Evolutionary conservation across 768 basidiomycete species (phyloP), one percentile per base, ranked within the genome.

Genomic region (Roridomyces roridus): DNA sequence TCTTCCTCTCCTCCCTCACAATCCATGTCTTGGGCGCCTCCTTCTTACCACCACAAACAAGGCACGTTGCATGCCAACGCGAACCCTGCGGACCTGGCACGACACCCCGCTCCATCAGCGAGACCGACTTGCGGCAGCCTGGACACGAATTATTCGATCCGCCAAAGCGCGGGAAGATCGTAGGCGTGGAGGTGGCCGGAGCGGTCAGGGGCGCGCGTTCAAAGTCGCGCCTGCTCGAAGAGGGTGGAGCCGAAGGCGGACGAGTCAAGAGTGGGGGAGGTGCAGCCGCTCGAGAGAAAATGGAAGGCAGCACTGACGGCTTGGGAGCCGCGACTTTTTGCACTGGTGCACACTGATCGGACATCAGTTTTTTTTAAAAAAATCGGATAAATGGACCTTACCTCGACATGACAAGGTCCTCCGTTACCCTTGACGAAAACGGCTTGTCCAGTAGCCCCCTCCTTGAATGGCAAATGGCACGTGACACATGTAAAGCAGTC

Each of bases 51-150:
- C 92, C 92, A 65, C 92, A 94, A 6, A 92, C 80, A 45, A 94
- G 78, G 70, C 92, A 94, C 35, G 79, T 67, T 7, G 81, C 77
- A 69, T 94, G 92, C 92, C 92, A 94, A 59, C 83, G 82, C 28
- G 87, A 86, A 31, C 89, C 89, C 57, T 90, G 87, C 21, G 92
- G 92, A 5, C 92, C 92, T 24, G 91, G 87, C 35, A 94, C 88
- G 26, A 94, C 91, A 9, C 92, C 92, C 55, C 83, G 79, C 65
- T 94, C 92, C 91, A 94, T 93, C 1, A 83, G 83, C 15, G 89
- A 90, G 12, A 94, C 92, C 0, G 83, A 67, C 63, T 82, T 85
- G 48, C 77, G 77, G 69, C 92, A 94, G 23, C 89, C 91, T 10
- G 91, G 91, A 64, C 92, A 94, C 24, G 77, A 62, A n/a, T 78